These are phyloP conservation scores for Amphichorda felina DNA, from an alignment of 2,329 filamentous ascomycete species.

Conservation along the genomic window DNA sequence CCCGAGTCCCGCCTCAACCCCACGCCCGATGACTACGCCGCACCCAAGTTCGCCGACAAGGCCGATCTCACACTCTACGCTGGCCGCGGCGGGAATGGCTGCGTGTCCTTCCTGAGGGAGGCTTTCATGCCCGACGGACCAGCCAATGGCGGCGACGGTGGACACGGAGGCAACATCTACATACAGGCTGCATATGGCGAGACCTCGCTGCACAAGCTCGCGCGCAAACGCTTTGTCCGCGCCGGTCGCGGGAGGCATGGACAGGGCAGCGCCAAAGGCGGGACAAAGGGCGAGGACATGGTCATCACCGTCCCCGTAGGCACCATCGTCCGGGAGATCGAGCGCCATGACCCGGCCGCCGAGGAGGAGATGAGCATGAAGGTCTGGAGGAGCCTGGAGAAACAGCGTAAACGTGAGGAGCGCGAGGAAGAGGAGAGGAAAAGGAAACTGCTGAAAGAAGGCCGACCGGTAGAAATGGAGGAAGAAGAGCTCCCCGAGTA, in stretches of 20 bases:
- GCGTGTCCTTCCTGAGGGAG: slow-evolving; percentile 87
- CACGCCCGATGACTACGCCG: slow-evolving; percentile 69
- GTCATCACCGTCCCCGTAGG: slow-evolving; percentile 86
- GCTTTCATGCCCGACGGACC: slow-evolving; percentile 83
- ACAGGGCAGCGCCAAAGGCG: slow-evolving; percentile 60
- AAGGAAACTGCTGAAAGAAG: slow-evolving; percentile 4
- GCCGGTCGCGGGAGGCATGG: slow-evolving; percentile 69
- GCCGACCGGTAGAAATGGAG: slow-evolving; percentile 13
- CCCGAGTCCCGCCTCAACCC: slow-evolving; percentile 61
- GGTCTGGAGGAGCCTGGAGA: slow-evolving; percentile 18
- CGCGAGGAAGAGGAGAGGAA: slow-evolving; percentile 17
- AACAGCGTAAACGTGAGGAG: slow-evolving; percentile 17
- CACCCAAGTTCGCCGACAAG: slow-evolving; percentile 77
- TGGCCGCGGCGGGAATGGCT: slow-evolving; percentile 78
- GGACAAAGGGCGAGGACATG: slow-evolving; percentile 74
- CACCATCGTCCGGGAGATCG: slow-evolving; percentile 77
- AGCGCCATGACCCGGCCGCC: slow-evolving; percentile 62
- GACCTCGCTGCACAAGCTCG: slow-evolving; percentile 86
- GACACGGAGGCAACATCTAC: slow-evolving; percentile 82
- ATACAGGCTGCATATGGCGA: slow-evolving; percentile 88
- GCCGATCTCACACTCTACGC: slow-evolving; percentile 67
- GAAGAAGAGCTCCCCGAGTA: slow-evolving; percentile 1
- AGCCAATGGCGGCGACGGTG: slow-evolving; percentile 89
- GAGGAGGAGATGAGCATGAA: slow-evolving; percentile 40
- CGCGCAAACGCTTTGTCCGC: slow-evolving; percentile 61